phyloP scores from a whole-genome alignment of 2,329 filamentous ascomycete species.

The Rasamsonia emersonii region DNA sequence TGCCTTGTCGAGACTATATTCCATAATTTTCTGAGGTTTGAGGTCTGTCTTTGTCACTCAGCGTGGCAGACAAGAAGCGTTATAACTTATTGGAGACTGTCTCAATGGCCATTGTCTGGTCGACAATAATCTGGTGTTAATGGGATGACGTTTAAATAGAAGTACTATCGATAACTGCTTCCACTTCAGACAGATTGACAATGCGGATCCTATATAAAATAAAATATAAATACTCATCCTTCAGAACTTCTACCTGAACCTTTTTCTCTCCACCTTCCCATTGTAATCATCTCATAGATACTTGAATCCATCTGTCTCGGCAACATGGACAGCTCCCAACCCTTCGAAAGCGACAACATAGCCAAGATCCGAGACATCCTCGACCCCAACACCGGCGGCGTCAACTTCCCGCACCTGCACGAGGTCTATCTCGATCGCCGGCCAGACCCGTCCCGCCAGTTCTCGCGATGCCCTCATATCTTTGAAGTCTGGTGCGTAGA shows the following conservation, averaged over 20 bases:
- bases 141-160: neutral
- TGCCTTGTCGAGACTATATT: constrained; percentile 1
- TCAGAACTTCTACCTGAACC: neutral
- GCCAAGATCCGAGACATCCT: neutral
- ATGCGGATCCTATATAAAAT: neutral
- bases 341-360: neutral
- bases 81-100: neutral
- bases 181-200: neutral
- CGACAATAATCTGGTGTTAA: too few species aligned
- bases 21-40: neutral
- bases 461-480: constrained; percentile 1
- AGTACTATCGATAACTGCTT: neutral
- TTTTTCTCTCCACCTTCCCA: too few species aligned
- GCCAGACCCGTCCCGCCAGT: neutral
- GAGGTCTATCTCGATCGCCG: neutral
- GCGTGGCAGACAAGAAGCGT: neutral
- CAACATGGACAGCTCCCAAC: neutral
- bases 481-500: neutral
- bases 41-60: neutral
- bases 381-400: neutral
- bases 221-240: neutral
- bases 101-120: too few species aligned
- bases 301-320: neutral
- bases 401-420: neutral
- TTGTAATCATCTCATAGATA: neutral